Evolutionary conservation across 2,329 filamentous ascomycete genomes (phyloP).

Genomic region (Paecilomyces fulvus): DNA sequence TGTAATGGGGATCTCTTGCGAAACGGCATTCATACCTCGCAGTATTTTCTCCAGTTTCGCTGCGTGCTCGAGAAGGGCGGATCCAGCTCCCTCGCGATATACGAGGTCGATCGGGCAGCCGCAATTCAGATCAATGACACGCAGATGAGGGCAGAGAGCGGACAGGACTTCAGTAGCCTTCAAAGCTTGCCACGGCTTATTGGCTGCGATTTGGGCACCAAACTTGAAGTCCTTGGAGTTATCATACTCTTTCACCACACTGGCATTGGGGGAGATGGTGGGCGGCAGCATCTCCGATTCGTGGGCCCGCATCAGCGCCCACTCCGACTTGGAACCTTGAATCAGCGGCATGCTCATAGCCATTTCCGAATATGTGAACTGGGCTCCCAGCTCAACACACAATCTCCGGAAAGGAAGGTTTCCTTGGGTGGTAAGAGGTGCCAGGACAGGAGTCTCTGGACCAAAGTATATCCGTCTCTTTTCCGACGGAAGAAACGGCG

Average conservation of each 20-base stretch:
- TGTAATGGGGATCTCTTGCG: conserved; percentile 81
- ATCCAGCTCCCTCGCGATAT: conserved; percentile 79
- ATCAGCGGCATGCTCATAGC: conserved; percentile 83
- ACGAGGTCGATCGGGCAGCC: conserved; percentile 95
- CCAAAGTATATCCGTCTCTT: conserved; percentile 93
- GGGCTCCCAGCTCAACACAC: conserved; percentile 79
- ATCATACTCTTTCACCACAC: conserved; percentile 67
- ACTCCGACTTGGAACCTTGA: conserved; percentile 84
- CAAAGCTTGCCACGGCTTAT: conserved; percentile 81
- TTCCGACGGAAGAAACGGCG: conserved; percentile 82
- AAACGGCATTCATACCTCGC: conserved; percentile 90
- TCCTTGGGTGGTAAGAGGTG: conserved; percentile 90
- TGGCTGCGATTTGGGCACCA: conserved; percentile 84
- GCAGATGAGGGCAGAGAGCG: conserved; percentile 68
- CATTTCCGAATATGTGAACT: conserved; percentile 98
- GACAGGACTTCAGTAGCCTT: conserved; percentile 80
- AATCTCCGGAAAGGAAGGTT: conserved; percentile 91
- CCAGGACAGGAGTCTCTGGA: conserved; percentile 84
- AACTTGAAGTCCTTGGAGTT: conserved; percentile 78
- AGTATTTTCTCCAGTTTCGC: conserved; percentile 91
- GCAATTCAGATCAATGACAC: conserved; percentile 91
- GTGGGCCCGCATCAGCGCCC: conserved; percentile 90
- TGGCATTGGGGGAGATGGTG: conserved; percentile 46
- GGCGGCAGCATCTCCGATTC: conserved; percentile 71
- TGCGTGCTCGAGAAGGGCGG: conserved; percentile 79